Evolutionary conservation across 306 rosid genomes (phyloP).

Genomic region (Fragaria iinumae): DNA sequence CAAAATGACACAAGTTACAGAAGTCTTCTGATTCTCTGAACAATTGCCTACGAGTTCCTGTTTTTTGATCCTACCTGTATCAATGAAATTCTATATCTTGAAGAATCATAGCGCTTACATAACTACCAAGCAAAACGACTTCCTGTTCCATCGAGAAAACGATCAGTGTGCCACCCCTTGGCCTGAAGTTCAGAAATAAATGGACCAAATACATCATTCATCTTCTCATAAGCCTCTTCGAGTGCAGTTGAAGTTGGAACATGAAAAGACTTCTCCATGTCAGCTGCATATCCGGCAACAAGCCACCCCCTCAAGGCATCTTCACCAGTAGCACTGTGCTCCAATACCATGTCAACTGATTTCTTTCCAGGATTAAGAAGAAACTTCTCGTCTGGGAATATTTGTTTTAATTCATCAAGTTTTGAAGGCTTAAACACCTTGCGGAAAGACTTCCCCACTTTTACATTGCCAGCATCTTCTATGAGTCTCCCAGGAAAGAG

Average conservation of each 20-base stretch:
- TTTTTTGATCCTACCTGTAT: neutral
- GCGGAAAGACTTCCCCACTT: conserved; percentile 65
- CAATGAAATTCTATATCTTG: conserved; percentile 14
- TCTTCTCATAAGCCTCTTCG: conserved; percentile 66
- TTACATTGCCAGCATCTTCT: conserved; percentile 80
- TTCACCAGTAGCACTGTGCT: conserved; percentile 77
- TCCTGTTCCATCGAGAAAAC: conserved; percentile 83
- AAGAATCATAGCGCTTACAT: neutral
- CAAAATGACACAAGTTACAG: neutral
- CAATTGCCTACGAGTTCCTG: neutral
- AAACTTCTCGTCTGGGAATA: conserved; percentile 74
- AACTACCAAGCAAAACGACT: conserved; percentile 57
- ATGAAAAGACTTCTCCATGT: conserved; percentile 36
- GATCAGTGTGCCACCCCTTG: conserved; percentile 97
- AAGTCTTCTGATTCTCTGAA: neutral
- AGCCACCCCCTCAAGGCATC: conserved; percentile 96
- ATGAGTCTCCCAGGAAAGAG: conserved; percentile 61
- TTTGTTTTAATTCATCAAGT: conserved; percentile 51
- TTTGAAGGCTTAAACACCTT: conserved; percentile 71
- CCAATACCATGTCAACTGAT: conserved; percentile 76
- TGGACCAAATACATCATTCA: conserved; percentile 56
- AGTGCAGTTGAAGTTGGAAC: conserved; percentile 41
- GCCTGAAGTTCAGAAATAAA: conserved; percentile 65
- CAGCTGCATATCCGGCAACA: conserved; percentile 76
- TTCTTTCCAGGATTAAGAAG: conserved; percentile 47